Percentiles rank a stretch among this genome's conserved stretches.
Conservation (phyloP, 768 basidiomycete genomes). For the Tricholoma bakamatsutake region DNA sequence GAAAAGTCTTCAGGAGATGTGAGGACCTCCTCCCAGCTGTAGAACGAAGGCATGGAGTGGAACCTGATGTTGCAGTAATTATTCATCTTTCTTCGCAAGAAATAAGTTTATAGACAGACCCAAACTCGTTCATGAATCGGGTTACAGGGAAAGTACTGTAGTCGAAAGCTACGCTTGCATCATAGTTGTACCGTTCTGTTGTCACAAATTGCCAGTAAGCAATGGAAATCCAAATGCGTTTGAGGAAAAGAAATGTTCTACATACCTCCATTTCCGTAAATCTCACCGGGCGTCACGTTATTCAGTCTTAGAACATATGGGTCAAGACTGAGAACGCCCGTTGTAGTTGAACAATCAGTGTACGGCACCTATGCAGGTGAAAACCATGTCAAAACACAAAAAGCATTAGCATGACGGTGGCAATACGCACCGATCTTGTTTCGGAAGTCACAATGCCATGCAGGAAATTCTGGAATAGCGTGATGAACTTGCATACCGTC, state of each 20-base stretch:
- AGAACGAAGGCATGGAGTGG: conserved; percentile 60
- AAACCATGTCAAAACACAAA: not conserved
- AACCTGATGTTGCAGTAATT: conserved; percentile 29
- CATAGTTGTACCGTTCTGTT: conserved; percentile 52
- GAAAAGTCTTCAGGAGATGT: conserved; percentile 44
- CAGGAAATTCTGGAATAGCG: conserved; percentile 48
- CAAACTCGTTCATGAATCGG: conserved; percentile 57
- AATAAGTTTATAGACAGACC: conserved; percentile 24
- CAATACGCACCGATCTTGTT: conserved; percentile 37
- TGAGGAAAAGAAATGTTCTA: not conserved
- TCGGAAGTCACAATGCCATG: conserved; percentile 42
- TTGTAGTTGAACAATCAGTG: conserved; percentile 55
- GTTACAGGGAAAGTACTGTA: conserved; percentile 45
- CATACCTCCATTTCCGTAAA: conserved; percentile 51
- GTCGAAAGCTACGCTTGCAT: conserved; percentile 46
- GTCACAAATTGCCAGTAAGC: not conserved
- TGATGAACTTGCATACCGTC: conserved; percentile 32
- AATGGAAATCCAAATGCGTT: not conserved
- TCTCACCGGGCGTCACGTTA: conserved; percentile 45
- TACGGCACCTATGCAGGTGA: conserved; percentile 38
- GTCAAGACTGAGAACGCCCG: conserved; percentile 48
- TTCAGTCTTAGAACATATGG: conserved; percentile 45
- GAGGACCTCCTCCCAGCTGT: conserved; percentile 54
- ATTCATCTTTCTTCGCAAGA: not conserved
- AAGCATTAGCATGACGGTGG: not conserved